These are phyloP conservation scores for Bullera alba DNA, from an alignment of 768 basidiomycete species.

Conservation along the genomic window DNA sequence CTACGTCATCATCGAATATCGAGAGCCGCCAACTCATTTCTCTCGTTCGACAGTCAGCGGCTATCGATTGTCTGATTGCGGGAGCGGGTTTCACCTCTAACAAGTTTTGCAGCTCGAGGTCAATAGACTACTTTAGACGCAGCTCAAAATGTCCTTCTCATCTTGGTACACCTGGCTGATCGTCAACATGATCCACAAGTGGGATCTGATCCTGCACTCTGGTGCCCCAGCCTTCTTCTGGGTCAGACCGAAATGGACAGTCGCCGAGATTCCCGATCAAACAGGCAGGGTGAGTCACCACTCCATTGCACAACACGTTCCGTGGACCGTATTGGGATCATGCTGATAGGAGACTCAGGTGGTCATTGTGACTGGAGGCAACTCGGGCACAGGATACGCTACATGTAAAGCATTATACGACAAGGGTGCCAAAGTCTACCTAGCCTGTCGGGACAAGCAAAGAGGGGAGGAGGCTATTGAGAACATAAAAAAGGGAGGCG, in stretches of 20 bases:
- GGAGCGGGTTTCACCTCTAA: too few relatives aligned
- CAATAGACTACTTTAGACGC: too few relatives aligned
- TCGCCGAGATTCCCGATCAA: constrained; percentile 27
- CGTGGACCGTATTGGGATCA: too few relatives aligned
- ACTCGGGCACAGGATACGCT: constrained; percentile 30
- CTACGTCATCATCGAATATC: too few relatives aligned
- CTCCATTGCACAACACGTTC: neutral
- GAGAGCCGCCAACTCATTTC: too few relatives aligned
- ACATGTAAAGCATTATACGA: constrained; percentile 28
- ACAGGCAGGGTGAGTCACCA: constrained; percentile 27
- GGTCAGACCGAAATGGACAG: constrained; percentile 24
- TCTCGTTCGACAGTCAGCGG: too few relatives aligned
- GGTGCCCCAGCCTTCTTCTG: constrained; percentile 30
- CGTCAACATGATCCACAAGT: constrained; percentile 5
- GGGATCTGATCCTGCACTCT: constrained; percentile 12
- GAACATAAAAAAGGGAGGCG: constrained; percentile 14
- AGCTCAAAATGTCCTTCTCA: too few relatives aligned
- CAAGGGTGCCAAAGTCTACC: constrained; percentile 31
- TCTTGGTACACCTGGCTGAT: neutral
- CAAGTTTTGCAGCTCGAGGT: too few relatives aligned
- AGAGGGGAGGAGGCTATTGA: constrained; percentile 27
- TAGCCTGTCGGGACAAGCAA: constrained; percentile 24
- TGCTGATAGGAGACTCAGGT: constrained; percentile 11
- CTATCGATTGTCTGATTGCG: too few relatives aligned
- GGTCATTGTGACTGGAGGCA: constrained; percentile 35